Conservation (phyloP, 2,329 filamentous ascomycete genomes). For the Arthrobotrys conoides region DNA sequence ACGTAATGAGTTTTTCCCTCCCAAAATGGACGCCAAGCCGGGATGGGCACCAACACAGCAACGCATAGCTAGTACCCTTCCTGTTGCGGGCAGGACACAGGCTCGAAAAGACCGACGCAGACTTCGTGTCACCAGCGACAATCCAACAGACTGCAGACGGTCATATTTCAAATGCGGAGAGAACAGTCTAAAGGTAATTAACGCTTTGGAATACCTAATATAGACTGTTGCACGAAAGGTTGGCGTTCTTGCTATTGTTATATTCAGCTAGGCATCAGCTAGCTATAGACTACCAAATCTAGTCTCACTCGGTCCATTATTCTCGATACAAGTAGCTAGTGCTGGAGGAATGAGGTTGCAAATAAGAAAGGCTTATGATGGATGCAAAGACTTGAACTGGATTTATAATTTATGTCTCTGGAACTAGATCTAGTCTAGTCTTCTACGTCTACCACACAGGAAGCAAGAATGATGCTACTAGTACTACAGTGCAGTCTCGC, state of each 20-base stretch:
- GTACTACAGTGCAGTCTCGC: not conserved
- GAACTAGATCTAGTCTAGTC: no score
- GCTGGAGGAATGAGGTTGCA: not conserved
- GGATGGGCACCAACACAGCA: constrained; percentile 42
- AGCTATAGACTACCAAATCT: not conserved
- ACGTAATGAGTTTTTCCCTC: constrained; percentile 31
- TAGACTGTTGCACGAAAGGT: not conserved
- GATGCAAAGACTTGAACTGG: no score
- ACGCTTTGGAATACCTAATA: not conserved
- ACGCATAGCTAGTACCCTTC: constrained; percentile 14
- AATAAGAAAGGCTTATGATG: not conserved
- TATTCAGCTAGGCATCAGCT: constrained; percentile 1
- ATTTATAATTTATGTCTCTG: no score
- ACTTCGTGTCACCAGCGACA: constrained; percentile 4
- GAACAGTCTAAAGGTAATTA: not conserved
- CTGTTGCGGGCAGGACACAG: no score
- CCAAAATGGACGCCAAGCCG: constrained; percentile 38
- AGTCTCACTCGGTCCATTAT: not conserved
- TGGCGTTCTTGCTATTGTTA: not conserved
- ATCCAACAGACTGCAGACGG: not conserved
- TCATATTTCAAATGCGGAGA: not conserved
- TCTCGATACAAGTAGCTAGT: constrained; percentile 6
- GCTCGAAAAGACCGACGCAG: not conserved
- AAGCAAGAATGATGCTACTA: no score
- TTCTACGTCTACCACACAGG: no score